phyloP scores from a whole-genome alignment of 2,329 filamentous ascomycete species.

The Fusarium stilboides region DNA sequence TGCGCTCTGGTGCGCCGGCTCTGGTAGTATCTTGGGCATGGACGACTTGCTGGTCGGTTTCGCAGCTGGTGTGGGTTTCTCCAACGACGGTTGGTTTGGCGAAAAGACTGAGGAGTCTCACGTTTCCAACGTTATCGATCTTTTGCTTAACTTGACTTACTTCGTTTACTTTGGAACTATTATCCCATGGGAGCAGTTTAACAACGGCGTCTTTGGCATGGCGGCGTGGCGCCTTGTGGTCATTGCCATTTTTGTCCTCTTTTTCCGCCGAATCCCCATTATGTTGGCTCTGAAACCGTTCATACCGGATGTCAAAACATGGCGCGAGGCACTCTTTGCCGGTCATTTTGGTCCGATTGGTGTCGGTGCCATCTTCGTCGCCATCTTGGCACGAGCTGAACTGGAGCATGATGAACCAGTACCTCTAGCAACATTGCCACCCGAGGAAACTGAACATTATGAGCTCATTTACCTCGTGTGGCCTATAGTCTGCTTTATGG shows the following conservation, averaged over 20 bases:
- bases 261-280: conserved; percentile 95
- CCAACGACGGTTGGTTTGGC: conserved; percentile 98
- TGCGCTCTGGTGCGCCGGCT: conserved; percentile 94
- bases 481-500: conserved; percentile 95
- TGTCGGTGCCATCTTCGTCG: conserved; percentile 95
- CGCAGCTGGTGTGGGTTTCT: conserved; percentile 96
- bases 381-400: conserved; percentile 93
- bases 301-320: conserved; percentile 97
- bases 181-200: conserved; percentile 95
- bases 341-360: conserved; percentile 98
- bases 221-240: conserved; percentile 93
- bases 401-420: conserved; percentile 83
- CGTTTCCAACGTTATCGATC: conserved; percentile 98
- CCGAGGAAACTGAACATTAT: conserved; percentile 69
- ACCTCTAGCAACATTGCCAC: conserved; percentile 76
- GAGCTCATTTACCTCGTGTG: conserved; percentile 88
- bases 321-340: conserved; percentile 96
- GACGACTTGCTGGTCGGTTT: conserved; percentile 97
- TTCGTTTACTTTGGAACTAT: conserved; percentile 99
- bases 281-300: conserved; percentile 93
- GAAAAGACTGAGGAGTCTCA: conserved; percentile 99
- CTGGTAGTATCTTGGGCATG: conserved; percentile 89
- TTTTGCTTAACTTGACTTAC: conserved; percentile 96
- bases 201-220: conserved; percentile 80
- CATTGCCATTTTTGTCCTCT: conserved; percentile 91